A percentile compares a stretch with the other conserved stretches of the same genome.
Conservation (phyloP, 208 protist species). For the Paratrypanosoma confusum region DNA sequence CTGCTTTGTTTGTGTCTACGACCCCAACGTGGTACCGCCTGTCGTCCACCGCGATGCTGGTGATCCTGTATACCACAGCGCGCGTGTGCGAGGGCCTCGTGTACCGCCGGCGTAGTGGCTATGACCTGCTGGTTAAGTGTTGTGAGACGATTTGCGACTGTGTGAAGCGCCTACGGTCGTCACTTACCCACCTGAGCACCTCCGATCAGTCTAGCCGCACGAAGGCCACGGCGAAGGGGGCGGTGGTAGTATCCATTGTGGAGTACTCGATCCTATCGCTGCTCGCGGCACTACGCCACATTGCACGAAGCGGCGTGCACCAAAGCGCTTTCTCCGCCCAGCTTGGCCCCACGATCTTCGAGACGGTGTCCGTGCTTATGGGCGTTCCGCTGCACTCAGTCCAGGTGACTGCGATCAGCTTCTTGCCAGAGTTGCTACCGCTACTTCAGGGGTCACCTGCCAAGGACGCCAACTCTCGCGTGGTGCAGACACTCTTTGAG, state of each 20-base stretch:
- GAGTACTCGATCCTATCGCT: constrained; percentile 66
- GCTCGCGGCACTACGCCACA: constrained; percentile 66
- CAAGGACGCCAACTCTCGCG: constrained; percentile 18
- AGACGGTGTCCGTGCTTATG: constrained; percentile 71
- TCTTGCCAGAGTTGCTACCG: constrained; percentile 73
- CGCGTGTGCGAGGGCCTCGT: constrained; percentile 52
- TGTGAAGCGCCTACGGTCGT: constrained; percentile 58
- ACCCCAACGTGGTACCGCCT: constrained; percentile 72
- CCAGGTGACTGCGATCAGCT: constrained; percentile 64
- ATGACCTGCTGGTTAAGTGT: constrained; percentile 37
- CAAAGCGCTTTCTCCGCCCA: constrained; percentile 7
- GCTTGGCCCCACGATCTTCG: constrained; percentile 19
- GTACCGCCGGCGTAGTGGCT: constrained; percentile 13
- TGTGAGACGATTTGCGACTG: constrained; percentile 62
- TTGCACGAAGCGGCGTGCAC: constrained; percentile 27
- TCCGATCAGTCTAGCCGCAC: background rate
- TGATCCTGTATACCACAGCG: constrained; percentile 63
- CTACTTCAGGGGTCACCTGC: constrained; percentile 48
- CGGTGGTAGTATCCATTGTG: constrained; percentile 49
- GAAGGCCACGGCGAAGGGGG: constrained; percentile 23
- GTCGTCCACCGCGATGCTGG: constrained; percentile 56
- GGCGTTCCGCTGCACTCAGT: constrained; percentile 71
- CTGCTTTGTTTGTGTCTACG: constrained; percentile 20
- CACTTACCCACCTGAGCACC: constrained; percentile 51
- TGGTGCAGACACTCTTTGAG: constrained; percentile 69